Conservation (phyloP, 441 rosid species). For the Erysimum pusillum region DNA sequence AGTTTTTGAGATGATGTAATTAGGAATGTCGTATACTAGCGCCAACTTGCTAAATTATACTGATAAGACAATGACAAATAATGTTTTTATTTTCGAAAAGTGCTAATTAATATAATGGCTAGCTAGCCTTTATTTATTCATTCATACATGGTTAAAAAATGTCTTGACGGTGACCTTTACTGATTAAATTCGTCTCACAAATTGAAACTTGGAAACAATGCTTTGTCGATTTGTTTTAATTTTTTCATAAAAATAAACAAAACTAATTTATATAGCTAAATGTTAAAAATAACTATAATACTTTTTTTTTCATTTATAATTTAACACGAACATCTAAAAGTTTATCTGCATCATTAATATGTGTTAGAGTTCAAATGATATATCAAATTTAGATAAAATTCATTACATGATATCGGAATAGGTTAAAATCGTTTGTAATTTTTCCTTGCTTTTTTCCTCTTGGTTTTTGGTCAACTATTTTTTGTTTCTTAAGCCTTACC, state of each 20-base stretch:
- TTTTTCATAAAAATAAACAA: too few relatives aligned
- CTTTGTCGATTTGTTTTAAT: too few relatives aligned
- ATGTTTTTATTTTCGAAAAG: not conserved
- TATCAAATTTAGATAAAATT: not conserved
- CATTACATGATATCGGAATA: not conserved
- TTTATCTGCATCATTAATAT: not conserved
- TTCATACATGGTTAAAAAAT: slow-evolving; percentile 5
- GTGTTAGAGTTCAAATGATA: not conserved
- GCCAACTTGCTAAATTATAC: slow-evolving; percentile 36
- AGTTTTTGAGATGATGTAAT: slow-evolving; percentile 23
- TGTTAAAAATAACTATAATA: not conserved
- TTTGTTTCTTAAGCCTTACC: not conserved
- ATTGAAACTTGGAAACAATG: not conserved
- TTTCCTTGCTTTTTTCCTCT: not conserved
- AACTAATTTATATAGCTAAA: not conserved
- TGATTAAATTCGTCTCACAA: not conserved
- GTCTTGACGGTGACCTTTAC: slow-evolving; percentile 2
- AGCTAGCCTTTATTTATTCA: slow-evolving; percentile 11
- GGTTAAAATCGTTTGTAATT: not conserved
- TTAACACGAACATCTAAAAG: not conserved
- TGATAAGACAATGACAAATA: slow-evolving; percentile 31
- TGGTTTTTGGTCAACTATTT: slow-evolving; percentile 19
- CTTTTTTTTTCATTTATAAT: not conserved
- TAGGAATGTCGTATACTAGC: slow-evolving; percentile 25
- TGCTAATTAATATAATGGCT: slow-evolving; percentile 4